Percentiles rank a stretch among this genome's conserved stretches.
Conservation (phyloP, 106 monocot species). For the Allium sativum region DNA sequence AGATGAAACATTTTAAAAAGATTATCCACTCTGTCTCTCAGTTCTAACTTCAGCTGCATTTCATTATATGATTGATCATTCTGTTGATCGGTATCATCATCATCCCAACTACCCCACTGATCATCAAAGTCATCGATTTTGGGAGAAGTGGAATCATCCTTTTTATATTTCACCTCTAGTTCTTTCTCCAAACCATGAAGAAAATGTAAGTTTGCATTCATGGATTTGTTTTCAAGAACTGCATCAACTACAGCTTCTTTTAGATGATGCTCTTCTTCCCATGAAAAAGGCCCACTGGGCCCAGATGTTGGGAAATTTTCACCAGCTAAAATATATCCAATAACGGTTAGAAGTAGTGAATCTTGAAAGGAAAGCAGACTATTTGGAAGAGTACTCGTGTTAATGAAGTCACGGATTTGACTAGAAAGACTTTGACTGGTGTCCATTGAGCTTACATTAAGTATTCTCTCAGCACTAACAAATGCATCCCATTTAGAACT, state of each 20-base stretch:
- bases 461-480: constrained; percentile 75
- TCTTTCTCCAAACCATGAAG: constrained; percentile 74
- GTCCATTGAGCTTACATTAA: constrained; percentile 54
- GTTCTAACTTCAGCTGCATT: constrained; percentile 84
- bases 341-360: constrained; percentile 62
- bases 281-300: constrained; percentile 70
- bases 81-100: constrained; percentile 45
- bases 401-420: constrained; percentile 89
- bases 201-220: constrained; percentile 37
- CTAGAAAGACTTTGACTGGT: constrained; percentile 71
- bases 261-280: constrained; percentile 90
- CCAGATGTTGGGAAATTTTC: constrained; percentile 74
- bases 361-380: constrained; percentile 77
- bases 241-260: constrained; percentile 85
- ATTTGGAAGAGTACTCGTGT: constrained; percentile 34
- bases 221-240: constrained; percentile 43
- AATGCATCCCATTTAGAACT: constrained; percentile 92
- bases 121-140: constrained; percentile 76
- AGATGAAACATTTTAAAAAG: constrained; percentile 81
- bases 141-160: constrained; percentile 18
- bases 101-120: constrained; percentile 91
- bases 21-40: constrained; percentile 80
- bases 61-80: constrained; percentile 60
- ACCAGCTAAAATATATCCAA: constrained; percentile 91
- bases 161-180: constrained; percentile 41